Percentiles rank a stretch among this genome's conserved stretches.
Conservation (phyloP, 805 yeast species). For the Saturnispora gosingensis region DNA sequence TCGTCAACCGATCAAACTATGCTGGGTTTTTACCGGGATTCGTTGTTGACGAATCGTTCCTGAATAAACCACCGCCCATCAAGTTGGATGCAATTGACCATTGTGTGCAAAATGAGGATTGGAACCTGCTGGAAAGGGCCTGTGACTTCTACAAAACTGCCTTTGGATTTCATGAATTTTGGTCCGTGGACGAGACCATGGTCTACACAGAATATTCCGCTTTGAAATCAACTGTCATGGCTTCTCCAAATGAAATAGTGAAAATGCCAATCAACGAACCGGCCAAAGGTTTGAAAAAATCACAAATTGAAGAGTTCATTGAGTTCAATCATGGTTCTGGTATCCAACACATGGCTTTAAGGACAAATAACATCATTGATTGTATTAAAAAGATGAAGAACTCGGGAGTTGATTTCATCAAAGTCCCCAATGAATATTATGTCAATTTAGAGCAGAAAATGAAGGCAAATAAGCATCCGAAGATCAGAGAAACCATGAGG, state of each 20-base stretch:
- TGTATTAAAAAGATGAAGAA: slow-evolving; percentile 43
- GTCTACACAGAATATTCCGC: slow-evolving; percentile 65
- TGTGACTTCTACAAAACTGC: slow-evolving; percentile 52
- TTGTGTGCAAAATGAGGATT: slow-evolving; percentile 69
- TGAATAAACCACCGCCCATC: slow-evolving; percentile 15
- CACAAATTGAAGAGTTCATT: slow-evolving; percentile 78
- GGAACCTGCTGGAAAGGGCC: slow-evolving; percentile 53
- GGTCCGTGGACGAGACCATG: slow-evolving; percentile 79
- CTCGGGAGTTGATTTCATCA: slow-evolving; percentile 67
- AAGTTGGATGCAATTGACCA: slow-evolving; percentile 51
- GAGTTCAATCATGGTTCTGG: slow-evolving; percentile 76
- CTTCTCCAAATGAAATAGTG: slow-evolving; percentile 51
- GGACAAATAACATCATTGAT: slow-evolving; percentile 49
- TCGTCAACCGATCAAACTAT: slow-evolving; percentile 37
- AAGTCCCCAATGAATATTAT: slow-evolving; percentile 53
- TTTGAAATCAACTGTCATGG: slow-evolving; percentile 67
- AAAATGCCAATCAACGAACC: slow-evolving; percentile 87
- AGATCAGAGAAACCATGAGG: slow-evolving; percentile 43
- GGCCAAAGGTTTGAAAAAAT: slow-evolving; percentile 51
- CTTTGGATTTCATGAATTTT: slow-evolving; percentile 67
- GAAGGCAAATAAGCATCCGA: slow-evolving; percentile 27
- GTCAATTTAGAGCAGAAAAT: slow-evolving; percentile 38
- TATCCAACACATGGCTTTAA: slow-evolving; percentile 72
- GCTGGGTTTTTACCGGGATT: slow-evolving; percentile 22
- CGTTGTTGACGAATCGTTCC: slow-evolving; percentile 1